Percentiles rank a stretch among this genome's conserved stretches.
phyloP scores from a whole-genome alignment of 1,284 basidiomycete genomes.

The Schizophyllum amplum region DNA sequence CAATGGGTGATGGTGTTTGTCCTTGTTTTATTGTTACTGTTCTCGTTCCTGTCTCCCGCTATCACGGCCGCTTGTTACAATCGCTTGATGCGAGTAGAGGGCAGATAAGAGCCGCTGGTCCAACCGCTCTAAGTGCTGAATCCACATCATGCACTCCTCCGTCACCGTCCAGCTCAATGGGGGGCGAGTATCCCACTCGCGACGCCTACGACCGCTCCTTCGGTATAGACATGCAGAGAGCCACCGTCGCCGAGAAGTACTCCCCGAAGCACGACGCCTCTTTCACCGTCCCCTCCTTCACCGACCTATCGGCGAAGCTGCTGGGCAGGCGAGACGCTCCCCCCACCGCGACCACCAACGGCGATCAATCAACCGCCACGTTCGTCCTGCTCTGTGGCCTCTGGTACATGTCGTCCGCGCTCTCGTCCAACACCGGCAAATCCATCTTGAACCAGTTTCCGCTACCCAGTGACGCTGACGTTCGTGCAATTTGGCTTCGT shows the following conservation, averaged over 20 bases:
- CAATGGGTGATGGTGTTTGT: constrained; percentile 3
- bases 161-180: not conserved
- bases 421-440: constrained; percentile 88
- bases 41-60: not conserved
- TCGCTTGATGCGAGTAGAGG: not conserved
- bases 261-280: not conserved
- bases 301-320: not conserved
- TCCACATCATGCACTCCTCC: not conserved
- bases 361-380: constrained; percentile 23
- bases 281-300: not conserved
- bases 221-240: not conserved
- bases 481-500: constrained; percentile 97
- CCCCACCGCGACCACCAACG: not conserved
- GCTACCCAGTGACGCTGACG: constrained; percentile 89
- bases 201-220: not conserved
- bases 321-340: not conserved
- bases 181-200: not conserved
- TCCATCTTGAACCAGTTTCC: constrained; percentile 80
- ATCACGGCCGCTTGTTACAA: not conserved
- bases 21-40: not conserved
- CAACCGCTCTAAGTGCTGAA: not conserved
- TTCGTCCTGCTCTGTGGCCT: constrained; percentile 66
- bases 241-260: not conserved
- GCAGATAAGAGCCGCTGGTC: not conserved
- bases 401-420: constrained; percentile 81